Percentiles rank a stretch among this genome's conserved stretches.
Conservation (phyloP, 163 green algal species). For the Prototheca wickerhamii region DNA sequence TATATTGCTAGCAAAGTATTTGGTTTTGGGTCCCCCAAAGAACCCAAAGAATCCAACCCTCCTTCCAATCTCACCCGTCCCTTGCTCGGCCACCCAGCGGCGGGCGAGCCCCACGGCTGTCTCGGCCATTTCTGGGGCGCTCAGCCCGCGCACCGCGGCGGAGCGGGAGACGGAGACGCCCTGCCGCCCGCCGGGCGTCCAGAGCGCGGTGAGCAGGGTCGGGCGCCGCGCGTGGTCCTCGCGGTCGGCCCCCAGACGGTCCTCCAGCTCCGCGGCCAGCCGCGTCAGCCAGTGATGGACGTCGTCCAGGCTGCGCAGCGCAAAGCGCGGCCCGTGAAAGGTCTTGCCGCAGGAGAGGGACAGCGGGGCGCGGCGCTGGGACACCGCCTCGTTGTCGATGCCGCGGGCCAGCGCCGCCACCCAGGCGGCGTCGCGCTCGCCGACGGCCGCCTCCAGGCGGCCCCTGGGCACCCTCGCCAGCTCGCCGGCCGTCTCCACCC, state of each 20-base stretch:
- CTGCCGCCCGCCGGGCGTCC: conserved; percentile 11
- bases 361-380: conserved; percentile 49
- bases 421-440: conserved; percentile 29
- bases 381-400: conserved; percentile 52
- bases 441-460: conserved; percentile 37
- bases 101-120: conserved; percentile 31
- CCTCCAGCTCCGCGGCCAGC: conserved; percentile 49
- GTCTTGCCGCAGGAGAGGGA: conserved; percentile 63
- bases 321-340: conserved; percentile 36
- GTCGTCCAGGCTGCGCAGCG: conserved; percentile 25
- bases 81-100: conserved; percentile 16
- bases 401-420: conserved; percentile 45
- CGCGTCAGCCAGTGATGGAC: conserved; percentile 35
- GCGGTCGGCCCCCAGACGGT: conserved; percentile 47
- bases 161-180: conserved; percentile 26
- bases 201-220: conserved; percentile 43
- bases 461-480: conserved; percentile 41
- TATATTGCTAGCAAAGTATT: neutral
- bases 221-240: conserved; percentile 37
- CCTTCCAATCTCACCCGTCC: neutral
- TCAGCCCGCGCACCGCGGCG: conserved; percentile 27
- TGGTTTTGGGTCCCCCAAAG: neutral
- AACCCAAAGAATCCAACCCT: neutral
- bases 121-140: conserved; percentile 35
- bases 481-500: conserved; percentile 49